phyloP scores from a whole-genome alignment of 2,329 filamentous ascomycete genomes.

The Monosporascus ibericus region DNA sequence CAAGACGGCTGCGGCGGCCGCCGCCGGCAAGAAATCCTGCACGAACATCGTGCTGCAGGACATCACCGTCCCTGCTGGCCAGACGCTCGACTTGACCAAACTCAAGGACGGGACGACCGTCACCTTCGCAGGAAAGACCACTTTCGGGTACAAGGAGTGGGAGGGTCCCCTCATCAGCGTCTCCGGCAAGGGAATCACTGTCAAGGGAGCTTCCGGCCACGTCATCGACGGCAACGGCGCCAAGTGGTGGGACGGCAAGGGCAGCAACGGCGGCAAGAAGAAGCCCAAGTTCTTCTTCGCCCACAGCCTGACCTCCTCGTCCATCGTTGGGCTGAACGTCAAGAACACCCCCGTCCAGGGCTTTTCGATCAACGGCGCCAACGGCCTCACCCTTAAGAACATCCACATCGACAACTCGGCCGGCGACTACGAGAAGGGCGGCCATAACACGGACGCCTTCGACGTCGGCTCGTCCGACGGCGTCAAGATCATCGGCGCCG shows the following conservation, averaged over 20 bases:
- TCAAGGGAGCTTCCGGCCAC: conserved; percentile 33
- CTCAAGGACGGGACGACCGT: conserved; percentile 32
- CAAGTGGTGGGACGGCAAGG: conserved; percentile 57
- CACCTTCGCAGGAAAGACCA: conserved; percentile 46
- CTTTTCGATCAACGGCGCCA: conserved; percentile 39
- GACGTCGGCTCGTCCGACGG: conserved; percentile 40
- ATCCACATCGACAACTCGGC: conserved; percentile 53
- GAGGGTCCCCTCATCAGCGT: conserved; percentile 43
- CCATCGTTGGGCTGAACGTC: conserved; percentile 43
- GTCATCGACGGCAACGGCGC: conserved; percentile 50
- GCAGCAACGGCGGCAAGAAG: conserved; percentile 51
- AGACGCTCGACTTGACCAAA: conserved; percentile 28
- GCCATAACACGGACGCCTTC: conserved; percentile 51
- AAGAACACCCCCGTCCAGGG: conserved; percentile 50
- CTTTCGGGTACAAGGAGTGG: conserved; percentile 49
- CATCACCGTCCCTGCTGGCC: conserved; percentile 29
- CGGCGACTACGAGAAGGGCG: conserved; percentile 36
- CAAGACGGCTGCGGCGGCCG: neutral
- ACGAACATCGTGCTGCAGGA: conserved; percentile 17
- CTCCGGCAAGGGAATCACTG: conserved; percentile 38
- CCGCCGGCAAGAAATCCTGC: conserved; percentile 4
- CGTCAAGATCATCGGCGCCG: conserved; percentile 44
- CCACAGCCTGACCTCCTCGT: conserved; percentile 43
- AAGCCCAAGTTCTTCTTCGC: conserved; percentile 60
- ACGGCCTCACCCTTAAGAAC: conserved; percentile 37